Percentiles rank a stretch among this genome's conserved stretches.
Conservation (phyloP, 2,329 filamentous ascomycete species). For the Drechslera avenae region DNA sequence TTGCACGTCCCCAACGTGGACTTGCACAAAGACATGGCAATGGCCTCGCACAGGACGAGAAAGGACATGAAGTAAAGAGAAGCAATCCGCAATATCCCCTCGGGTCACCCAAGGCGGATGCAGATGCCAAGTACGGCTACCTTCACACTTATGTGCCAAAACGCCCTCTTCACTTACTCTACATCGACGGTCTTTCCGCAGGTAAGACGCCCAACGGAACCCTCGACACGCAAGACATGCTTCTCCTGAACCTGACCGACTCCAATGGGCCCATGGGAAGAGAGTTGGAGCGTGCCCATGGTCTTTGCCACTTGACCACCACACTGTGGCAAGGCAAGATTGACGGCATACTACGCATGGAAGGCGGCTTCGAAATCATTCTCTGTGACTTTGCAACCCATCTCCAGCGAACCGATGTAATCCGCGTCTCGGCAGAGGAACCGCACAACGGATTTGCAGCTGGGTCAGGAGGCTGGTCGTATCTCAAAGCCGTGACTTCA, state of each 20-base stretch:
- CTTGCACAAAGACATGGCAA: constrained; percentile 8
- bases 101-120: not conserved
- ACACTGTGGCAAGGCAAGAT: constrained; percentile 58
- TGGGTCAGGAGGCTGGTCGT: constrained; percentile 33
- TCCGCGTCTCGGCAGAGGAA: constrained; percentile 9
- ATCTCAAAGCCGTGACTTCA: constrained; percentile 49
- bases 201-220: constrained; percentile 70
- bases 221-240: constrained; percentile 68
- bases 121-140: constrained; percentile 54
- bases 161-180: constrained; percentile 64
- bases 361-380: constrained; percentile 73
- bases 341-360: constrained; percentile 71
- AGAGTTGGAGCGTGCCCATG: constrained; percentile 58
- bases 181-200: constrained; percentile 72
- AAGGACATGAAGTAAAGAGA: not conserved
- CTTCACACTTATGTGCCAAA: constrained; percentile 69
- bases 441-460: not conserved
- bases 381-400: constrained; percentile 65
- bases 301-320: constrained; percentile 61
- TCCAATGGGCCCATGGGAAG: constrained; percentile 46
- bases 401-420: constrained; percentile 30
- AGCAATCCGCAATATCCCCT: constrained; percentile 13
- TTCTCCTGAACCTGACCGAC: constrained; percentile 56
- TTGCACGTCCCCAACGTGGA: constrained; percentile 41
- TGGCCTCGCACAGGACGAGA: not conserved